These are phyloP conservation scores for Withania somnifera DNA, from an alignment of 305 asterid genomes.

Conservation along the genomic window DNA sequence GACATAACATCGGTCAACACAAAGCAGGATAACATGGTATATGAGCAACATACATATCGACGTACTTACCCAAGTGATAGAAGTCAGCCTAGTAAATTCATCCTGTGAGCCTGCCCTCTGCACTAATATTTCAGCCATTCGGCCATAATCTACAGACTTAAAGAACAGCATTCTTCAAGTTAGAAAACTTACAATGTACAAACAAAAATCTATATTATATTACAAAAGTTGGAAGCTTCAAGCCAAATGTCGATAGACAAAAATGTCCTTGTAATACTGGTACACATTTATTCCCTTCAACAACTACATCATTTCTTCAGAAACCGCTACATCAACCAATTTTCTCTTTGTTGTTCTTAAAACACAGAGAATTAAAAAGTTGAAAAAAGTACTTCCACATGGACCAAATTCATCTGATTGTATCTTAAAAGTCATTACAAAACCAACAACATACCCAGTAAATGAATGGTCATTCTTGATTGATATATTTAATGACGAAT, in stretches of 20 bases:
- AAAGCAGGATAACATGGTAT: neutral
- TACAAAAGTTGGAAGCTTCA: neutral
- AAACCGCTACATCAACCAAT: neutral
- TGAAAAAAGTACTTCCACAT: neutral
- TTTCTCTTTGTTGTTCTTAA: neutral
- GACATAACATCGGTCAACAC: constrained; percentile 7
- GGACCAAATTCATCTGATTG: neutral
- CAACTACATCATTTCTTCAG: neutral
- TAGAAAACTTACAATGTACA: constrained; percentile 16
- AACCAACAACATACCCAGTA: too few species aligned
- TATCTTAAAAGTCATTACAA: neutral
- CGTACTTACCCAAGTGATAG: constrained; percentile 87
- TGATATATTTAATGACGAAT: neutral
- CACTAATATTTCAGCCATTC: constrained; percentile 98
- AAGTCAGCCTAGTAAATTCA: constrained; percentile 92
- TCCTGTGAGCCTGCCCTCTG: constrained; percentile 89
- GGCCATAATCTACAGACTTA: constrained; percentile 99
- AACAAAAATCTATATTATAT: neutral
- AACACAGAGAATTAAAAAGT: neutral
- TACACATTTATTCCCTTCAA: neutral
- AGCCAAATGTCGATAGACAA: neutral
- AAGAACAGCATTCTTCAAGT: constrained; percentile 26
- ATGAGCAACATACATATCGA: neutral
- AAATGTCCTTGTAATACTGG: neutral
- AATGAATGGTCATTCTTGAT: neutral